Evolutionary conservation across 2,329 filamentous ascomycete species (phyloP), one percentile per base, ranked within the genome.

Genomic region (Diaporthe aspalathi): DNA sequence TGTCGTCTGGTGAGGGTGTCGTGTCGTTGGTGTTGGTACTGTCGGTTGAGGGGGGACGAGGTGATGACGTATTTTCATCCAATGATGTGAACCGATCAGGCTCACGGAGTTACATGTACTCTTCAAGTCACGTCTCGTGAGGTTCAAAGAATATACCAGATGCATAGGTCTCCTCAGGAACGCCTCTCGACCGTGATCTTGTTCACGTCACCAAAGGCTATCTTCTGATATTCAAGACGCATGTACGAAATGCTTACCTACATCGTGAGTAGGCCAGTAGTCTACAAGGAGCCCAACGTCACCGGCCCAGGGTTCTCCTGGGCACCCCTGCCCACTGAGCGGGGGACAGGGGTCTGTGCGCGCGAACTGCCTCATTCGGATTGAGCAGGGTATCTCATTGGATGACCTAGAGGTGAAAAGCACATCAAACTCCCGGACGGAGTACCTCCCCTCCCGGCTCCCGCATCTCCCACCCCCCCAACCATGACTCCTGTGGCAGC

Each of bases 341-440:
- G 60, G 35, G 43, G 20, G 60, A 9, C 0, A 5, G 8, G n/a
- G 45, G 45, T 5, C 60, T 49, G 60, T 65, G 60, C 60, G 45
- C 45, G 6, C 60, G 27, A 38, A 49, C 43, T 65, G 45, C 60
- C 60, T 24, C 27, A 50, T 65, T 35, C 29, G 60, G 60, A 65
- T 9, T n/a, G 22, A 22, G n/a, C 38, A 45, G 45, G 60, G 29
- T 16, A 24, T 22, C 45, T 65, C n/a, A 65, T 65, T 65, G 60
- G 60, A 50, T 24, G 60, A 24, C 12, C 12, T 16, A 43, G 43
- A 5, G 2, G 20, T 35, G 0, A 38, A 38, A 38, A 43, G 22
- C 54, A 57, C 6, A 17, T 7, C 38, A 20, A n/a, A 7, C 54
- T 40, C 27, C 40, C 40, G n/a, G n/a, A 11, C 12, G 9, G 32